phyloP scores from a whole-genome alignment of 768 basidiomycete genomes.

The Podaxis carcinomalis region DNA sequence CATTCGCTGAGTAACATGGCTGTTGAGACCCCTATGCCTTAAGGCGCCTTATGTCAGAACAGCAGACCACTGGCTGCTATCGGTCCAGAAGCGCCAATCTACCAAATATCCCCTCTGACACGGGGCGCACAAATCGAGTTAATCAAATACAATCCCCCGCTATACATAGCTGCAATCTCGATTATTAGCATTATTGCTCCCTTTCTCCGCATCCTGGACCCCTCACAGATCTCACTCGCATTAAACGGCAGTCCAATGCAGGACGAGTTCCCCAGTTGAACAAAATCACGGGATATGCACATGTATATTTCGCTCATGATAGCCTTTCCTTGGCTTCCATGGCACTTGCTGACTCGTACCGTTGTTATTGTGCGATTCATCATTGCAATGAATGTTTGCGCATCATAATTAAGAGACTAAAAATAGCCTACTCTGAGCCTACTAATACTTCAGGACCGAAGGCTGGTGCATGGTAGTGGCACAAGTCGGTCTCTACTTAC shows the following conservation, averaged over 20 bases:
- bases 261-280: background rate
- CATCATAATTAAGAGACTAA: background rate
- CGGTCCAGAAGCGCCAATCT: too few relatives aligned
- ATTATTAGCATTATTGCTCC: background rate
- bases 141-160: too few relatives aligned
- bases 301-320: background rate
- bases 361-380: background rate
- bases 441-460: background rate
- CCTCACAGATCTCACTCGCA: background rate
- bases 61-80: too few relatives aligned
- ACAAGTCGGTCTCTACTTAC: background rate
- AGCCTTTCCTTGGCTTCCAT: background rate
- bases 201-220: background rate
- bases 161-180: too few relatives aligned
- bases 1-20: background rate
- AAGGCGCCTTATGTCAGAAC: too few relatives aligned
- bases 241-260: background rate
- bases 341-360: background rate
- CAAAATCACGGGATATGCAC: too few relatives aligned
- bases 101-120: too few relatives aligned
- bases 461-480: background rate
- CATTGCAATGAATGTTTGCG: background rate
- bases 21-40: too few relatives aligned
- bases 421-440: background rate
- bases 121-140: too few relatives aligned